phyloP scores from a whole-genome alignment of 768 basidiomycete species.

The Agaricus blazei region DNA sequence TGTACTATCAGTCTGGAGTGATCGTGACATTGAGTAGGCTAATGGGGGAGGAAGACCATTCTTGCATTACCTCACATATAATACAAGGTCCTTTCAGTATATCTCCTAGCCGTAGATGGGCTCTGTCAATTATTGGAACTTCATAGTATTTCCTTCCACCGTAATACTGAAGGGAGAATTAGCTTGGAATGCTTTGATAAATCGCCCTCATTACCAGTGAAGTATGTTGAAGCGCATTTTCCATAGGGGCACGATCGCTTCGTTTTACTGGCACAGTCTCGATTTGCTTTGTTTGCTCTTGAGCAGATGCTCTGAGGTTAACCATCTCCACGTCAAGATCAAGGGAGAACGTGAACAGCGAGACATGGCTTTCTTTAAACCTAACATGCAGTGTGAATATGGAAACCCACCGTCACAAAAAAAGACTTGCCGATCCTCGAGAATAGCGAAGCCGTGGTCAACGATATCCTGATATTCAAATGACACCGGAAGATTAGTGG shows the following conservation, averaged over 20 bases:
- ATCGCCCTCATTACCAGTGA: background rate
- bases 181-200: background rate
- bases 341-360: slow-evolving; percentile 21
- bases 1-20: slow-evolving; percentile 20
- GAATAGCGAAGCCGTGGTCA: slow-evolving; percentile 11
- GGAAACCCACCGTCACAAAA: too few species aligned
- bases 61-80: slow-evolving; percentile 18
- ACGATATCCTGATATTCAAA: slow-evolving; percentile 18
- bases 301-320: slow-evolving; percentile 18
- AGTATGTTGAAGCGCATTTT: background rate
- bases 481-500: slow-evolving; percentile 17
- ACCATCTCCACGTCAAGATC: slow-evolving; percentile 21
- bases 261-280: background rate
- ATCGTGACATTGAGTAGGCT: background rate
- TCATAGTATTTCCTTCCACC: slow-evolving; percentile 13
- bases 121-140: slow-evolving; percentile 22
- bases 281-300: slow-evolving; percentile 13
- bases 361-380: slow-evolving; percentile 18
- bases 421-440: slow-evolving; percentile 2
- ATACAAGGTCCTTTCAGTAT: slow-evolving; percentile 20
- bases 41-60: too few species aligned
- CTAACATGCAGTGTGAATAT: slow-evolving; percentile 6
- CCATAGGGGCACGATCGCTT: background rate
- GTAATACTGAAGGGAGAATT: slow-evolving; percentile 13
- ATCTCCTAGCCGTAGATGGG: slow-evolving; percentile 17